A percentile compares a stretch with the other conserved stretches of the same genome.
Evolutionary conservation across 805 yeast species (phyloP).

Genomic region (Clavispora asparagi): DNA sequence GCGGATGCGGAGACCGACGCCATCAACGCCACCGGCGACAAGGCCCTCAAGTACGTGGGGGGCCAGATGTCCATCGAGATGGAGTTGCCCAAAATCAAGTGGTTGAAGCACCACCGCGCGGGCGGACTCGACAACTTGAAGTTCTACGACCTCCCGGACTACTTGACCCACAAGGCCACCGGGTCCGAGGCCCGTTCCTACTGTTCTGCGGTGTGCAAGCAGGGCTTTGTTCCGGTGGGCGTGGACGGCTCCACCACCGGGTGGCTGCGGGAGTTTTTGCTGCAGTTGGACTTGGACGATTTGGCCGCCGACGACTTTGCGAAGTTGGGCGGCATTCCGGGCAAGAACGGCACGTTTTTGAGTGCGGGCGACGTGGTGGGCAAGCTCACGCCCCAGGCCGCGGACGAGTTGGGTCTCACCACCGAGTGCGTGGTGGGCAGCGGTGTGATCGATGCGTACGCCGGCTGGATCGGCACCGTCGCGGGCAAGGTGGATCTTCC

Average conservation of each 20-base stretch:
- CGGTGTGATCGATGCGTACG: slow-evolving; percentile 96
- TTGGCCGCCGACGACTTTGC: slow-evolving; percentile 70
- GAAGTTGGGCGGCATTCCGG: slow-evolving; percentile 79
- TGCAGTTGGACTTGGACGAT: slow-evolving; percentile 66
- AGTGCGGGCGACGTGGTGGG: slow-evolving; percentile 93
- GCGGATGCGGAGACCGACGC: slow-evolving; percentile 75
- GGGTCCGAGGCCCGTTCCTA: slow-evolving; percentile 81
- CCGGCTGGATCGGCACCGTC: slow-evolving; percentile 98
- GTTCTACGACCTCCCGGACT: slow-evolving; percentile 92
- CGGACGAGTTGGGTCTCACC: slow-evolving; percentile 78
- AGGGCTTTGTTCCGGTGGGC: slow-evolving; percentile 89
- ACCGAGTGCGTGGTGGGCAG: slow-evolving; percentile 81
- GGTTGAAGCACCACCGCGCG: slow-evolving; percentile 87
- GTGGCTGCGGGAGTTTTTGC: slow-evolving; percentile 81
- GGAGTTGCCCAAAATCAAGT: slow-evolving; percentile 96
- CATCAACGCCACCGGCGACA: slow-evolving; percentile 77
- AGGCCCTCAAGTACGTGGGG: slow-evolving; percentile 85
- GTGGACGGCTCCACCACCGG: slow-evolving; percentile 83
- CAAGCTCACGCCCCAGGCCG: slow-evolving; percentile 57
- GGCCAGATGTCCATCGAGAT: slow-evolving; percentile 97
- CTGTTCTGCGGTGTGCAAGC: slow-evolving; percentile 92
- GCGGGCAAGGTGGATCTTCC: slow-evolving; percentile 79
- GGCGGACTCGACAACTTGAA: slow-evolving; percentile 54
- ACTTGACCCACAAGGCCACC: slow-evolving; percentile 85
- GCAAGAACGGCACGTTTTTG: slow-evolving; percentile 63